phyloP scores from a whole-genome alignment of 2,329 filamentous ascomycete species.

The Pseudocercospora pini-densiflorae region DNA sequence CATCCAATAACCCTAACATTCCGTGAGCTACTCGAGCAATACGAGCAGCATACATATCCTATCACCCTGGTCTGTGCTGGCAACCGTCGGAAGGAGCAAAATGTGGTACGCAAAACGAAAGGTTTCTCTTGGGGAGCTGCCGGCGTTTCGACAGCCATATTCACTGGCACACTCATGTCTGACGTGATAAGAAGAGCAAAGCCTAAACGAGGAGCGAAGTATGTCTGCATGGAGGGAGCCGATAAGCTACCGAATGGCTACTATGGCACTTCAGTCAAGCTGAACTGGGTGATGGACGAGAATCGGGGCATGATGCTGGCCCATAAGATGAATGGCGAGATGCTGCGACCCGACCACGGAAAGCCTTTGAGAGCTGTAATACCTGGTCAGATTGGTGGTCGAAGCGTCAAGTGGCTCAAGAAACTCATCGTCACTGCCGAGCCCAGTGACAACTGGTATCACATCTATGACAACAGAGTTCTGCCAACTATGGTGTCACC shows the following conservation, averaged over 20 bases:
- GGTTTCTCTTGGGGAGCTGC: slow-evolving; percentile 94
- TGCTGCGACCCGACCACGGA: slow-evolving; percentile 81
- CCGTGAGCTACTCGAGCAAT: slow-evolving; percentile 71
- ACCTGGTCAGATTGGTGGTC: slow-evolving; percentile 87
- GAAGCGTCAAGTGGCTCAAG: slow-evolving; percentile 93
- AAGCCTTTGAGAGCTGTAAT: slow-evolving; percentile 82
- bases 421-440: slow-evolving; percentile 75
- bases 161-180: slow-evolving; percentile 78
- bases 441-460: slow-evolving; percentile 93
- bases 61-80: slow-evolving; percentile 91
- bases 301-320: slow-evolving; percentile 85
- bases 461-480: slow-evolving; percentile 91
- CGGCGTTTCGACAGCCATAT: slow-evolving; percentile 83
- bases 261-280: slow-evolving; percentile 85
- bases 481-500: slow-evolving; percentile 85
- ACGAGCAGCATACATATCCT: slow-evolving; percentile 81
- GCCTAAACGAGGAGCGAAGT: slow-evolving; percentile 72
- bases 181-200: slow-evolving; percentile 72
- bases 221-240: slow-evolving; percentile 89
- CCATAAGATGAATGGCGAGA: slow-evolving; percentile 88
- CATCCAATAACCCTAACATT: slow-evolving; percentile 74
- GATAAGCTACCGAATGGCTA: slow-evolving; percentile 85
- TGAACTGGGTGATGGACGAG: slow-evolving; percentile 85
- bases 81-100: slow-evolving; percentile 91
- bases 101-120: slow-evolving; percentile 85